Evolutionary conservation across 768 basidiomycete genomes (phyloP), one percentile per base, ranked within the genome.

Genomic region (Leucocoprinus leucothites): DNA sequence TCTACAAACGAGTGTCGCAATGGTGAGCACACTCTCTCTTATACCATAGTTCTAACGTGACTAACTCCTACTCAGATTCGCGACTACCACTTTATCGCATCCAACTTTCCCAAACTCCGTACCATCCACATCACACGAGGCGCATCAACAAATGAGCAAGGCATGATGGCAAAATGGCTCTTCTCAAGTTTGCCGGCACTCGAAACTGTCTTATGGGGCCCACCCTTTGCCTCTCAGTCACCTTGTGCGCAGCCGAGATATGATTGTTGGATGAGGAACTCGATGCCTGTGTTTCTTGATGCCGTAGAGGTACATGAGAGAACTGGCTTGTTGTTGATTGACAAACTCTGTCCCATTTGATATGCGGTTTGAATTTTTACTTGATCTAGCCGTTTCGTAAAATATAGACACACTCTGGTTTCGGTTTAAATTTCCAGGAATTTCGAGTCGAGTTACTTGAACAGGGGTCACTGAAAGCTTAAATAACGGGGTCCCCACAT

Each of bases 171-270:
- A 1, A 51, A 51, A 26, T 28, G 40, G 40, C 4, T 51, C n/a
- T 42, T 41, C 25, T 41, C 50, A 14, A 26, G 11, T 16, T 7
- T 51, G 19, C 40, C 24, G n/a, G n/a, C 14, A 25, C 50, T 51
- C 3, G 38, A 51, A 31, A 41, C 6, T 18, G 40, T 51, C 25
- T 28, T 51, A 16, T 51, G 50, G 49, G 50, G 50, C n/a, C 40
- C 36, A 24, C 24, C 50, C 3, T 28, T 25, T 19, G 41, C 2
- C 14, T 8, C 24, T 2, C 38, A 14, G 31, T 11, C 31, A 31
- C 31, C 11, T 8, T n/a, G 19, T 2, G 24, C 18, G n/a, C 25
- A 26, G 41, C 38, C 36, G 24, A 31, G 8, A 42, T 51, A 51
- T 25, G 24, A 25, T 2, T 51, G 50, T 40, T 51, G 50, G 50